Conservation (phyloP, 1,284 basidiomycete species). For the Irpex sp. region DNA sequence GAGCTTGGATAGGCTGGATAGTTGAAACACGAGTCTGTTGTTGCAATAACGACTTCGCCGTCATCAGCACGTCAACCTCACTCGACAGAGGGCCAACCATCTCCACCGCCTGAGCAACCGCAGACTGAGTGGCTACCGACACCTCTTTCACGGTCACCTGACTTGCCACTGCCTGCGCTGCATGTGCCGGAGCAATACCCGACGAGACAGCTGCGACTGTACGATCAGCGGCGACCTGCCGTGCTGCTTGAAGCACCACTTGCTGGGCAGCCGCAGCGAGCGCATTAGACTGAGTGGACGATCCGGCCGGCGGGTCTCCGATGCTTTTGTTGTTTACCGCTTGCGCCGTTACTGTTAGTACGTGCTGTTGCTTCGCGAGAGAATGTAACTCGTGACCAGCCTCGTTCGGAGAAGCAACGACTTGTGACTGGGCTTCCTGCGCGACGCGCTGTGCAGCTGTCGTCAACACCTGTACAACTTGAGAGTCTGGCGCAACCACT, state of each 20-base stretch:
- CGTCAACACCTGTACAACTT: slow-evolving; percentile 73
- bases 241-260: slow-evolving; percentile 75
- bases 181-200: slow-evolving; percentile 33
- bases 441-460: slow-evolving; percentile 72
- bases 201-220: slow-evolving; percentile 41
- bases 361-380: slow-evolving; percentile 75
- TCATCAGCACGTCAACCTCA: slow-evolving; percentile 65
- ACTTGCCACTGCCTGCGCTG: slow-evolving; percentile 39
- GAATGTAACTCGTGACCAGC: slow-evolving; percentile 52
- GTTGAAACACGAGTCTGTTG: slow-evolving; percentile 30
- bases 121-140: slow-evolving; percentile 71
- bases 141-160: slow-evolving; percentile 75
- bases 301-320: slow-evolving; percentile 44
- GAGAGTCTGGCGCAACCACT: slow-evolving; percentile 43
- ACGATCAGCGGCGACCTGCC: slow-evolving; percentile 56
- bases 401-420: slow-evolving; percentile 44
- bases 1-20: slow-evolving; percentile 6
- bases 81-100: slow-evolving; percentile 57
- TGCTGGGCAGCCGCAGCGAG: slow-evolving; percentile 72
- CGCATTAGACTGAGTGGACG: slow-evolving; percentile 39
- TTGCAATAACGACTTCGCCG: slow-evolving; percentile 59
- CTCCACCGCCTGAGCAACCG: slow-evolving; percentile 66
- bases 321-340: slow-evolving; percentile 68
- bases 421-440: slow-evolving; percentile 66
- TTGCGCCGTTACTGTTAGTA: slow-evolving; percentile 71